These are phyloP conservation scores for Cladochytrium replicatum DNA, from an alignment of 192 early-diverging fungal species.

Conservation along the genomic window DNA sequence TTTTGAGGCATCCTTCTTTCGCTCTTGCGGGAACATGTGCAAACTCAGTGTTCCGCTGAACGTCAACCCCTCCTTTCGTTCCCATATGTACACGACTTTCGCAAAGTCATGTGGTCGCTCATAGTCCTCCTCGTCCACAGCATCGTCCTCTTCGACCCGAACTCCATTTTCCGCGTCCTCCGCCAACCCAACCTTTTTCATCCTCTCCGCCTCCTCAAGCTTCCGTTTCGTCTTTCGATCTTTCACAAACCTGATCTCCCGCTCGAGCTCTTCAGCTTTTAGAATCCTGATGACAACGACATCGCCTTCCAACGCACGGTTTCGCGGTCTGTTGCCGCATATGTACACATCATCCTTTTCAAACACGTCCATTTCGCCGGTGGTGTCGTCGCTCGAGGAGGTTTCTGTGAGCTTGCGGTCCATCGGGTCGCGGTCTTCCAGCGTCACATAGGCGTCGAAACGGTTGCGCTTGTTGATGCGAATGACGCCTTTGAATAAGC, in stretches of 20 bases:
- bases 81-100: slow-evolving; percentile 35
- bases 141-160: slow-evolving; percentile 39
- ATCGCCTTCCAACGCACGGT: slow-evolving; percentile 79
- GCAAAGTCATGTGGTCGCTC: slow-evolving; percentile 27
- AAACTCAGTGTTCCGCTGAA: slow-evolving; percentile 35
- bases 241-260: slow-evolving; percentile 45
- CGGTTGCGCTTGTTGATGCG: slow-evolving; percentile 80
- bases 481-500: slow-evolving; percentile 66
- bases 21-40: slow-evolving; percentile 13
- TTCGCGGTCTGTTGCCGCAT: slow-evolving; percentile 61
- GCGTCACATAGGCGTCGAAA: slow-evolving; percentile 78
- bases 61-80: slow-evolving; percentile 13
- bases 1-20: slow-evolving; percentile 20
- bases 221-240: slow-evolving; percentile 20
- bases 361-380: too few relatives aligned
- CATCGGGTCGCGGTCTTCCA: slow-evolving; percentile 33
- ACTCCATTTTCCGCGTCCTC: slow-evolving; percentile 39
- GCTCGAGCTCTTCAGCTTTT: slow-evolving; percentile 52
- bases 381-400: neutral
- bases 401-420: neutral
- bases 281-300: slow-evolving; percentile 66
- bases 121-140: slow-evolving; percentile 15
- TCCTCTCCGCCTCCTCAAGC: slow-evolving; percentile 29
- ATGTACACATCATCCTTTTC: slow-evolving; percentile 61
- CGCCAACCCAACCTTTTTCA: slow-evolving; percentile 42